A percentile compares a stretch with the other conserved stretches of the same genome.
phyloP scores from a whole-genome alignment of 2,329 filamentous ascomycete species.

The Cercospora sp. region DNA sequence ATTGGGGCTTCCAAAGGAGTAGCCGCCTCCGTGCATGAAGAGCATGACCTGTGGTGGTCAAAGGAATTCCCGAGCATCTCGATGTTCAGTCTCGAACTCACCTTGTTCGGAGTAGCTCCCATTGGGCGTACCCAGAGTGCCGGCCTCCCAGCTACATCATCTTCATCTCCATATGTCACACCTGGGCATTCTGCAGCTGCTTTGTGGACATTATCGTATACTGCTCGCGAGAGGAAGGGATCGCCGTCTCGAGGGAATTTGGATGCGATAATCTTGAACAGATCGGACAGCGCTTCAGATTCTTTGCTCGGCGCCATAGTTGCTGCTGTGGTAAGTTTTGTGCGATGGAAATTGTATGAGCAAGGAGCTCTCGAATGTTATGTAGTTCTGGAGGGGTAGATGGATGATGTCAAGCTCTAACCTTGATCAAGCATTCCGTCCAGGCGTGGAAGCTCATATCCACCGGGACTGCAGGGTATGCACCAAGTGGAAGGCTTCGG shows the following conservation, averaged over 20 bases:
- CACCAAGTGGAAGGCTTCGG: not conserved
- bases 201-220: constrained; percentile 32
- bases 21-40: constrained; percentile 33
- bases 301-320: constrained; percentile 34
- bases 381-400: constrained; percentile 1
- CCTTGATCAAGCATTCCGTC: not conserved
- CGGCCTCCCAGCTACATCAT: constrained; percentile 24
- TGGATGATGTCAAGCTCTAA: constrained; percentile 3
- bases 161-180: constrained; percentile 27
- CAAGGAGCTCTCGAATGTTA: not conserved
- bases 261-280: constrained; percentile 25
- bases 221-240: constrained; percentile 21
- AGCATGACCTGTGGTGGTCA: constrained; percentile 21
- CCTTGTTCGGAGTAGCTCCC: constrained; percentile 27
- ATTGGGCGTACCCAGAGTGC: constrained; percentile 28
- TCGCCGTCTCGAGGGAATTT: constrained; percentile 25
- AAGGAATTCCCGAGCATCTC: not conserved
- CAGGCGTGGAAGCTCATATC: not conserved
- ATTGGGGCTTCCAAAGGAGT: constrained; percentile 29
- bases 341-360: not conserved
- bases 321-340: not conserved
- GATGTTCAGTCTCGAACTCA: not conserved
- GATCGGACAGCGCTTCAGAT: constrained; percentile 25
- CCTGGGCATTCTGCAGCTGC: constrained; percentile 29
- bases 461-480: not conserved